Base-by-base conservation (phyloP, 257 asterid genomes). In the Fraxinus excelsior region DNA sequence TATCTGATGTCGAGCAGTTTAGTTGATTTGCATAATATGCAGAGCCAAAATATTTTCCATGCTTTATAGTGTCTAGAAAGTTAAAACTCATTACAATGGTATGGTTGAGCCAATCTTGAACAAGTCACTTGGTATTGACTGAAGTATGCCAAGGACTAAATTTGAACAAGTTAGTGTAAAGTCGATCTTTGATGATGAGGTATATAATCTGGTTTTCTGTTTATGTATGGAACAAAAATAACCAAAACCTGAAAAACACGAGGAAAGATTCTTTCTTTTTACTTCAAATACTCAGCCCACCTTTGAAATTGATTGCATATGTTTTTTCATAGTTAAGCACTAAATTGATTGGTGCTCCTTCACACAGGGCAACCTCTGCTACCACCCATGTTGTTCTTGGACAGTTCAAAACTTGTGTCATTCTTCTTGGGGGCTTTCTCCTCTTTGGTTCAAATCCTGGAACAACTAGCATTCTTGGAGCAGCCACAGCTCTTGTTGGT, bases 341-440 rank as follows among this genome's bases (percentile, higher is more conserved):
- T 13, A 26, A 25, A 62, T 12, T 25, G 34, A 11, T 29, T 72
- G 16, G 53, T 80, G 40, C 49, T 58, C 21, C 25, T 29, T 9
- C 74, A 66, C 29, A 31, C 75, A 96, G 99, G 88, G 97, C 91
- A 42, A 93, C 99, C 51, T 96, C 97, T 84, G 98, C 98, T 44
- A 96, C 98, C 51, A 93, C 98, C 29, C 99, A 93, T 35, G 99
- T 84, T 14, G 98, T 96, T 64, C 97, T 96, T 3, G 99, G 98
- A 77, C 98, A 93, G 88, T 96, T 96, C 87, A 96, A 93, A 84
- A 96, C 98, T 0, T 93, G 99, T 69, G 95, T 93, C 60, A 91
- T 96, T 70, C 96, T 96, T 72, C 92, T 96, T 1, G 98, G 98
- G 21, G 98, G 98, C 7, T 96, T 85, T 82, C 70, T 93, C 74